phyloP scores from a whole-genome alignment of 768 basidiomycete species.

The Suillus fuscotomentosus region DNA sequence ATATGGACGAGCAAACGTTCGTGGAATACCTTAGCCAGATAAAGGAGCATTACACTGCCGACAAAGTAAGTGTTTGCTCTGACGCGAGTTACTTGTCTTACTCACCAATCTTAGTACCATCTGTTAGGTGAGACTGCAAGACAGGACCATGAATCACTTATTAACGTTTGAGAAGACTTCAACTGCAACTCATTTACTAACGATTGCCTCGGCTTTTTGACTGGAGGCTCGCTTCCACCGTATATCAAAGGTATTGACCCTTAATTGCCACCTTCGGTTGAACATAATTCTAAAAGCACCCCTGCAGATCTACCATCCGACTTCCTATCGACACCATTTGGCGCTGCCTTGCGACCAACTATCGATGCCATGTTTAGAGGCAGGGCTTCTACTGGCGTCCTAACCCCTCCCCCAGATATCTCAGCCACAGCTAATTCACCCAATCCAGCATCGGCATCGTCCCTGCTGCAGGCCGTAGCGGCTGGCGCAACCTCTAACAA shows the following conservation, averaged over 20 bases:
- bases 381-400: conserved; percentile 29
- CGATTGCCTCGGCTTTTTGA: conserved; percentile 84
- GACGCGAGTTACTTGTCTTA: not conserved
- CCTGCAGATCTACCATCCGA: conserved; percentile 69
- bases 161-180: conserved; percentile 55
- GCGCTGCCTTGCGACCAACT: conserved; percentile 79
- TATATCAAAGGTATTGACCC: conserved; percentile 68
- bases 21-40: conserved; percentile 79
- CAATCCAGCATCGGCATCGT: conserved; percentile 49
- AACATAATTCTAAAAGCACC: not conserved
- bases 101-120: conserved; percentile 60
- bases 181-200: conserved; percentile 96
- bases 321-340: conserved; percentile 88
- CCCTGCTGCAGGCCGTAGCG: conserved; percentile 58
- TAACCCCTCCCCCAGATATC: conserved; percentile 29
- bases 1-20: conserved; percentile 82
- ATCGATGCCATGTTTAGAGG: conserved; percentile 87
- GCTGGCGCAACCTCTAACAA: conserved; percentile 41
- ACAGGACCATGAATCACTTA: not conserved
- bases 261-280: not conserved
- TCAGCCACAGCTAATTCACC: conserved; percentile 35
- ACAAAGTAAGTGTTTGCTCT: conserved; percentile 58
- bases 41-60: conserved; percentile 80
- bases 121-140: conserved; percentile 56
- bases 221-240: conserved; percentile 74